Evolutionary conservation across 768 basidiomycete species (phyloP), one percentile per base, ranked within the genome.

Genomic region (Trametes gibbosa): DNA sequence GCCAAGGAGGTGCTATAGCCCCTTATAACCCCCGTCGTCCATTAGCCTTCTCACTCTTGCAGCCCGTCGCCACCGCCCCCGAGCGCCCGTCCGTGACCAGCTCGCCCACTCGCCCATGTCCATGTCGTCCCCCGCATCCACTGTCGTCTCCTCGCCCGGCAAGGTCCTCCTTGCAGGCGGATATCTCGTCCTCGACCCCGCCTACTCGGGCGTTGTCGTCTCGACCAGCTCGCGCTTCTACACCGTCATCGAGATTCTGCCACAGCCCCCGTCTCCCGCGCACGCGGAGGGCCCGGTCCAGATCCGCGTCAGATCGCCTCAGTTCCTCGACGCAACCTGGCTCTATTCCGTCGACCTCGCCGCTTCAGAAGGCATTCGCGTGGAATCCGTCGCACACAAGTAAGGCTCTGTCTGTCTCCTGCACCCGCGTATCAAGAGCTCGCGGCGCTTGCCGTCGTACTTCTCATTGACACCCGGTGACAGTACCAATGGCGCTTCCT

Each of bases 121-220:
- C 47, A 56, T 54, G 49, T 45, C 62, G 34, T 37, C 81, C 47
- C 42, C 70, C 37, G 29, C 29, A 32, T 10, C 29, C 29, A 92
- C 90, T 29, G 81, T 89, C 51, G 83, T 97, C 61, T 98, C 95
- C 34, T 84, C 95, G 1, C 92, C 96, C 10, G 96, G 96, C 62
- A 99, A 99, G 74, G 95, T 97, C 50, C 82, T 99, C 55, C 73
- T 97, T 54, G 93, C 95, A 10, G 97, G 97, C 2, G 97, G 97
- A 1, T 99, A 98, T 76, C 90, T 99, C 63, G 93, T 99, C 27
- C 88, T 98, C 61, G 95, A 98, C 73, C 87, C 84, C 19, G 75
- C 80, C 6, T 93, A 91, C 70, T 84, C 89, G 29, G 97, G 96
- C 50, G 75, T 92, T 59, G 95, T 95, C 45, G 82, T 98, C 45